Base-by-base conservation (phyloP, 805 yeast species). In the Starmera quercuum region DNA sequence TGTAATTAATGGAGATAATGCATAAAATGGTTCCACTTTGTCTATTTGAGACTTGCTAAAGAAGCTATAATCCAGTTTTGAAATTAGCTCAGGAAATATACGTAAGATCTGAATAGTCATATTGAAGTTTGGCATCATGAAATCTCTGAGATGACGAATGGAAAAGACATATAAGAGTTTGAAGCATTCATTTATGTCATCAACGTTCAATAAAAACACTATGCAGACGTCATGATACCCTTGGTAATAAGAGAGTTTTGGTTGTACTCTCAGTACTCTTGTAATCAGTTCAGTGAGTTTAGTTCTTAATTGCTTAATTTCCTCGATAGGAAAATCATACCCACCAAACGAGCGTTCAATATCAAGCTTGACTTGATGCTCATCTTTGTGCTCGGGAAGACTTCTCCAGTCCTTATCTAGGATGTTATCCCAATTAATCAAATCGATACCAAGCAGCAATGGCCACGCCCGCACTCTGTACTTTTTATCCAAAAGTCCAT, bases 171-270 rank as follows among this genome's bases (percentile, higher is more conserved):
- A 79, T 32, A 88, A 58, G 6, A 76, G 47, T 15, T 48, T 49
- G 37, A 63, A 70, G 16, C 31, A 28, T 15, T 18, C 68, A 56
- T 35, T 45, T 60, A 4, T 54, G 59, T 16, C 51, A 45, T 9
- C 76, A 73, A 1, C 80, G 72, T 13, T 80, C 51, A 5, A 83
- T 58, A 6, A 83, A 62, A 5, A 83, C 68, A 24, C 83, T 68
- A 2, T 85, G 87, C 13, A 18, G 15, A 92, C 64, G 47, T 92
- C 97, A 56, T 90, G 97, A 54, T 71, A 85, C 0, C 98, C 98
- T 58, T 90, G 98, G 54, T 87, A 90, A 56, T 90, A 90, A 38
- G 74, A 64, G 27, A 88, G 60, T 4, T 56, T 47, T 0, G 88
- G 88, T 43, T 78, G 61, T 12, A 64, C 66, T 26, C 85, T 58